Conservation (phyloP, 495 filamentous ascomycete genomes). For the Lindgomyces ingoldianus region DNA sequence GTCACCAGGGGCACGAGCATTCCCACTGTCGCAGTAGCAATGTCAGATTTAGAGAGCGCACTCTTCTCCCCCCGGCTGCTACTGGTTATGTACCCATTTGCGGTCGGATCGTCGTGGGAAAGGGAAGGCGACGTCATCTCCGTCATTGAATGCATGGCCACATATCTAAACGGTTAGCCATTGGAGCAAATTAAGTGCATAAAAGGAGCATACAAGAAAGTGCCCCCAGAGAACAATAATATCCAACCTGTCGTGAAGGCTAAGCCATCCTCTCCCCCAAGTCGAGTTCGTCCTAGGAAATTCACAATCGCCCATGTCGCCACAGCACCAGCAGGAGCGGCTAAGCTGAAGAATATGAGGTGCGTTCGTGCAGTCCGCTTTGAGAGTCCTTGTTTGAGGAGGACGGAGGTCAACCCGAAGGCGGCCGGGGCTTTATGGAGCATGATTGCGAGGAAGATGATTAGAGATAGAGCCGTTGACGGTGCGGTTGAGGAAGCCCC, state of each 20-base stretch:
- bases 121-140: constrained; percentile 62
- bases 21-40: constrained; percentile 75
- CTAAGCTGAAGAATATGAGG: constrained; percentile 85
- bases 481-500: constrained; percentile 78
- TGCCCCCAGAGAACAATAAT: constrained; percentile 88
- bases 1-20: constrained; percentile 89
- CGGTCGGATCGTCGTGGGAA: constrained; percentile 51
- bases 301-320: constrained; percentile 78
- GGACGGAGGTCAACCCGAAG: constrained; percentile 85
- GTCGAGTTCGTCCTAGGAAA: constrained; percentile 58
- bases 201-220: constrained; percentile 74
- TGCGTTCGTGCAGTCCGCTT: constrained; percentile 85
- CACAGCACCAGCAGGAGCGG: constrained; percentile 84
- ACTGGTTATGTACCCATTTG: constrained; percentile 68
- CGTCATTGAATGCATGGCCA: constrained; percentile 98
- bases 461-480: constrained; percentile 65
- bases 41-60: constrained; percentile 50
- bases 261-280: constrained; percentile 52
- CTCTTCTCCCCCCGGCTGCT: neutral
- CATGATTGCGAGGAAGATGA: constrained; percentile 96
- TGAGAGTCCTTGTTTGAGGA: constrained; percentile 83
- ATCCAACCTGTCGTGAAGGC: constrained; percentile 92
- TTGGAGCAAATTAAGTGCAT: neutral
- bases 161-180: constrained; percentile 62
- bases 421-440: constrained; percentile 96